Base-by-base conservation (phyloP, 805 yeast genomes). In the Kodamaea restingae region DNA sequence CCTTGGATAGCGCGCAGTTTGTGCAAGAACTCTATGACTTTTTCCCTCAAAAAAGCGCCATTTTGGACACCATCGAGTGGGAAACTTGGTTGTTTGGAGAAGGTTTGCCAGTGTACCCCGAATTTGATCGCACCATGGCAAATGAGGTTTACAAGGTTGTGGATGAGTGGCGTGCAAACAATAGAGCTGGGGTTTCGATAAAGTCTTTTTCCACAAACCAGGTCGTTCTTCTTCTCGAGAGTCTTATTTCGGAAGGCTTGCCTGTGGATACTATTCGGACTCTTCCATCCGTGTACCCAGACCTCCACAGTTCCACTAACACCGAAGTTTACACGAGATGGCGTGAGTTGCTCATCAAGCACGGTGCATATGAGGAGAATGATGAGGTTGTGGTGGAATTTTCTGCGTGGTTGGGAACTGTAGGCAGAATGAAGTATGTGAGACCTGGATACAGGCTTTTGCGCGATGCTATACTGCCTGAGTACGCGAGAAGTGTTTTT, bases 391-490 rank as follows among this genome's bases (percentile, higher is more conserved):
- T 56, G 3, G 18, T 22, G 4, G 36, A 41, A 7, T 60, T 56
- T 44, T 52, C 64, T 6, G 29, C 32, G 18, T 88, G 95, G 95
- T 71, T 88, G 40, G 95, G 91, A 9, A 80, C 90, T 2, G 93
- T 88, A 15, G 96, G 96, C 15, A 76, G 96, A 69, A 88, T 88
- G 96, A 88, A 88, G 66, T 88, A 81, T 55, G 95, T 86, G 18
- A 76, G 96, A 60, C 95, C 96, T 21, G 87, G 93, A 3, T 88
- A 79, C 63, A 72, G 78, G 32, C 63, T 81, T 44, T 68, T 88
- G 45, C 41, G 40, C 12, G 75, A 78, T 53, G 53, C 63, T 5
- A 91, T 81, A 17, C 84, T 85, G 58, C 76, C 75, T 32, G 67
- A 70, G 11, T 66, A 81, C 46, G 96, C 96, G 0, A 51, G 80